A percentile compares a stretch with the other conserved stretches of the same genome.
These are phyloP conservation scores for Nemophila menziesii DNA, from an alignment of 257 asterid species.

Conservation along the genomic window DNA sequence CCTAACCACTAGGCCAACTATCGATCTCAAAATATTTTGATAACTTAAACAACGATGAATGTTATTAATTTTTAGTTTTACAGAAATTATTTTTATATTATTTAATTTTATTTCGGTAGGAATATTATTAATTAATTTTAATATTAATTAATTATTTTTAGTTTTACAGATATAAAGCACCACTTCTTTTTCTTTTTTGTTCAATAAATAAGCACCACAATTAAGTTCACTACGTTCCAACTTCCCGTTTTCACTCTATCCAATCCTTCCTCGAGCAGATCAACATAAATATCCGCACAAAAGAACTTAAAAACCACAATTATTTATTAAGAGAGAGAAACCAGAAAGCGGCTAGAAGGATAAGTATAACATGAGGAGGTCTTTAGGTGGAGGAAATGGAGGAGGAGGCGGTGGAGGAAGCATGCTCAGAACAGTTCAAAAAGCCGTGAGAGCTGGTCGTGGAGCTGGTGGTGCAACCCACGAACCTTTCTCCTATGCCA, in stretches of 20 bases:
- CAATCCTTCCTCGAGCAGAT: conserved; percentile 5
- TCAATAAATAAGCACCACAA: background rate
- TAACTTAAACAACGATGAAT: too few relatives aligned
- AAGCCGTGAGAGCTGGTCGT: conserved; percentile 36
- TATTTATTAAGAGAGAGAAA: background rate
- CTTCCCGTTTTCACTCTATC: conserved; percentile 5
- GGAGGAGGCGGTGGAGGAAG: conserved; percentile 33
- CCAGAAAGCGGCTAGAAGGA: conserved; percentile 7
- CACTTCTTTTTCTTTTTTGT: too few relatives aligned
- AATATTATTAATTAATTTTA: too few relatives aligned
- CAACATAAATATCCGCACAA: conserved; percentile 4
- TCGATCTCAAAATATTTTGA: too few relatives aligned
- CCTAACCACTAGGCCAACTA: too few relatives aligned
- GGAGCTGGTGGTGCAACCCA: conserved; percentile 20
- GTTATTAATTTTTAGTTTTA: too few relatives aligned
- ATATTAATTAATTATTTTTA: too few relatives aligned
- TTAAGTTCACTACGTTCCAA: conserved; percentile 9
- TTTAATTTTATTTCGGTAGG: too few relatives aligned
- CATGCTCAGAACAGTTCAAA: conserved; percentile 32
- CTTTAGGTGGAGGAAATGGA: conserved; percentile 30
- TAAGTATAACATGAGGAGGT: conserved; percentile 35
- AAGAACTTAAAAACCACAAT: conserved; percentile 1
- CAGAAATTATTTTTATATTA: too few relatives aligned
- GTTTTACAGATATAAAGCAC: too few relatives aligned
- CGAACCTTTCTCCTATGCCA: conserved; percentile 30